Evolutionary conservation across 2,329 filamentous ascomycete genomes (phyloP).

Genomic region (Fusarium burgessii): DNA sequence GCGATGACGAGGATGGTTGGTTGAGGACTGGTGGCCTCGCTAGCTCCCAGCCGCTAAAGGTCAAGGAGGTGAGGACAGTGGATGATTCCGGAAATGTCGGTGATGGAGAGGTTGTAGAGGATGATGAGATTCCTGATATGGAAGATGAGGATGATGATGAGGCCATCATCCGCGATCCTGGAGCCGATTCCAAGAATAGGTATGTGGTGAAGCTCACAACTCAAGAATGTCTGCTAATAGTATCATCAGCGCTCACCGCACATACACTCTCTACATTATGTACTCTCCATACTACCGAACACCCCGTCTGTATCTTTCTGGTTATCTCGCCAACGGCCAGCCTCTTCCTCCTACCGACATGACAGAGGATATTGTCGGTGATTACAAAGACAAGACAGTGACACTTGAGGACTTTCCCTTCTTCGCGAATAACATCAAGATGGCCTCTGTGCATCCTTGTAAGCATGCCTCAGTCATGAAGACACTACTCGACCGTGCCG

Average conservation of each 20-base stretch:
- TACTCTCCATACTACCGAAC: constrained; percentile 98
- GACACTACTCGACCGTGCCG: constrained; percentile 92
- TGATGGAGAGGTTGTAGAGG: constrained; percentile 75
- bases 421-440: constrained; percentile 91
- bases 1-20: constrained; percentile 86
- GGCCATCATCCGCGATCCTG: constrained; percentile 88
- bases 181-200: constrained; percentile 61
- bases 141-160: constrained; percentile 98
- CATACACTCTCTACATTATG: constrained; percentile 98
- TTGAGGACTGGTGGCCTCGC: constrained; percentile 85
- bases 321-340: constrained; percentile 83
- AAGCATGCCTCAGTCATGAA: constrained; percentile 99
- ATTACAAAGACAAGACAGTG: constrained; percentile 98
- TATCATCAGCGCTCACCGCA: constrained; percentile 77
- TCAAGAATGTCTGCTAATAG: not conserved
- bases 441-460: constrained; percentile 96
- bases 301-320: constrained; percentile 92
- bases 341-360: constrained; percentile 85
- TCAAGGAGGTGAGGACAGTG: constrained; percentile 85
- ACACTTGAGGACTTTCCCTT: constrained; percentile 98
- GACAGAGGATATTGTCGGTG: constrained; percentile 97
- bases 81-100: constrained; percentile 90
- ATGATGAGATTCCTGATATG: constrained; percentile 95
- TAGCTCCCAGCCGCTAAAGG: constrained; percentile 80
- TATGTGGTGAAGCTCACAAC: constrained; percentile 42